Conservation (phyloP, 2,329 filamentous ascomycete genomes). For the Stachybotrys chlorohalonatus region DNA sequence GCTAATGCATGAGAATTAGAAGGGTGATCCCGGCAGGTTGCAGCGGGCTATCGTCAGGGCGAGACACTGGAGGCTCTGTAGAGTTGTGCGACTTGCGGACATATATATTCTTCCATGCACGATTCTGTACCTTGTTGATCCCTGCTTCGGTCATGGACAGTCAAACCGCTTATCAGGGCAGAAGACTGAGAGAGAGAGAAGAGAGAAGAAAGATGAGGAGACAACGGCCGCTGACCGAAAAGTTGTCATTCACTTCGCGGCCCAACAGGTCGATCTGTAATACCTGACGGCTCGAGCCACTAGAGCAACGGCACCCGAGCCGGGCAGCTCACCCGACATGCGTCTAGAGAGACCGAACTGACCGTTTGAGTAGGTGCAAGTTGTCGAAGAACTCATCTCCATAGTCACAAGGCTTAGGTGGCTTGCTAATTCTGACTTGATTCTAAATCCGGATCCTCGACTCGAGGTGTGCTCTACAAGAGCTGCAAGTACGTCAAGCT, state of each 20-base stretch:
- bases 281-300: not conserved
- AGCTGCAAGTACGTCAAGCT: too few relatives aligned
- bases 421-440: too few relatives aligned
- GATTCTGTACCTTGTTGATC: too few relatives aligned
- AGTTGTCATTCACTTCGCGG: not conserved
- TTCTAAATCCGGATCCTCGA: too few relatives aligned
- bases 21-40: not conserved
- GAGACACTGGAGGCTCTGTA: not conserved
- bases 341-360: too few relatives aligned
- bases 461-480: too few relatives aligned
- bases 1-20: not conserved
- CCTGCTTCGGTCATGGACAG: too few relatives aligned
- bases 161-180: too few relatives aligned
- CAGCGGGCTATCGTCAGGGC: not conserved
- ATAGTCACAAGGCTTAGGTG: too few relatives aligned
- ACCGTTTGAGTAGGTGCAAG: too few relatives aligned
- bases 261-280: not conserved
- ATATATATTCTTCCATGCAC: not conserved
- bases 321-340: not conserved
- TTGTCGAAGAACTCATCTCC: too few relatives aligned
- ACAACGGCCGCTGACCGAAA: not conserved
- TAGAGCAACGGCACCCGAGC: not conserved
- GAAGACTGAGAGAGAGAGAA: too few relatives aligned
- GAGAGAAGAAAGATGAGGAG: conserved; percentile 4
- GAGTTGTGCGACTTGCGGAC: not conserved